phyloP scores from a whole-genome alignment of 257 asterid species.

The Prunella vulgaris region DNA sequence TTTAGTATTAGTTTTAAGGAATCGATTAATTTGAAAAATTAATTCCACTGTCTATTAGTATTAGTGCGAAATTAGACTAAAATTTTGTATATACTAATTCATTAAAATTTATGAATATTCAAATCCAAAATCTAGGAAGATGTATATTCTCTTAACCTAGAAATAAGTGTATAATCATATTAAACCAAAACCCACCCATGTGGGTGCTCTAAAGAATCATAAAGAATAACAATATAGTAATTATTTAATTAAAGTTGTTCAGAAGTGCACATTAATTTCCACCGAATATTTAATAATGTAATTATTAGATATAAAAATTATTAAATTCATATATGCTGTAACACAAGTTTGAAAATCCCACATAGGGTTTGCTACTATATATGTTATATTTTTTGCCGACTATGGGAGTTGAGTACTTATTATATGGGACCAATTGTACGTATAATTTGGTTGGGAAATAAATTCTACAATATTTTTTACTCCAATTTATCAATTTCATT shows the following conservation, averaged over 20 bases:
- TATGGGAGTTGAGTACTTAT: not conserved
- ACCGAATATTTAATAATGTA: not conserved
- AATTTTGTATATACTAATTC: too few relatives aligned
- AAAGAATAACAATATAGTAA: not conserved
- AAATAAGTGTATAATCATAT: not conserved
- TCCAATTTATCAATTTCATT: slow-evolving; percentile 17
- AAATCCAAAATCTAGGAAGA: too few relatives aligned
- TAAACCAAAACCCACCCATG: not conserved
- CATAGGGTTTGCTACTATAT: not conserved
- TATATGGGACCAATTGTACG: slow-evolving; percentile 1
- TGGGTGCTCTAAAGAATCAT: not conserved
- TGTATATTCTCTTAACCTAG: too few relatives aligned
- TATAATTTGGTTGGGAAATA: slow-evolving; percentile 16
- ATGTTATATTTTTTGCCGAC: not conserved
- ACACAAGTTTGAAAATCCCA: not conserved
- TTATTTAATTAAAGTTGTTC: not conserved
- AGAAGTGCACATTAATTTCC: too few relatives aligned
- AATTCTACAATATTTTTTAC: not conserved
- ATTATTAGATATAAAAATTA: too few relatives aligned
- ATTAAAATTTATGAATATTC: too few relatives aligned
- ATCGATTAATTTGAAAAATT: too few relatives aligned
- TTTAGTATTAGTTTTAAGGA: too few relatives aligned
- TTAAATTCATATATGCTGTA: too few relatives aligned
- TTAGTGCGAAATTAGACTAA: too few relatives aligned
- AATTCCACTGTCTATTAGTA: too few relatives aligned